phyloP scores from a whole-genome alignment of 208 protist genomes.

The Trichomonas tenax region DNA sequence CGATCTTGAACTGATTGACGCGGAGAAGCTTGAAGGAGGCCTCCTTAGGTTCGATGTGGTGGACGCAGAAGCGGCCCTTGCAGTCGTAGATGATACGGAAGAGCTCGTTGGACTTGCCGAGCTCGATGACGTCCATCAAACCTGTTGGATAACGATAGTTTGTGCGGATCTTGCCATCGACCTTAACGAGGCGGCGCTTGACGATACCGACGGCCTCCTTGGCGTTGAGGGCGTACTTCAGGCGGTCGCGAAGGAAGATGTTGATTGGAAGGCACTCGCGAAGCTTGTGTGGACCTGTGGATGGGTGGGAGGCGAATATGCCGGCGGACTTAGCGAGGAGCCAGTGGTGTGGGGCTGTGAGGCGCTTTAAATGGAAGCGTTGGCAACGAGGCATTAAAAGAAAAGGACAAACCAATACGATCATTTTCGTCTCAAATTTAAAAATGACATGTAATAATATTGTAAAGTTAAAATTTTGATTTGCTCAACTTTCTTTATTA shows the following conservation, averaged over 20 bases:
- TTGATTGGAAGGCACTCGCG: slow-evolving; percentile 73
- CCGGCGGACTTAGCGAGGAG: no score
- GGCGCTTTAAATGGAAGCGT: no score
- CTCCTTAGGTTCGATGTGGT: slow-evolving; percentile 79
- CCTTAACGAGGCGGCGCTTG: slow-evolving; percentile 75
- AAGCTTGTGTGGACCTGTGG: slow-evolving; percentile 96
- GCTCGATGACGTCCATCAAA: slow-evolving; percentile 93
- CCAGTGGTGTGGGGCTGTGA: no score
- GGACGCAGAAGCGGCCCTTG: slow-evolving; percentile 90
- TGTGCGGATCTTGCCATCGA: slow-evolving; percentile 81
- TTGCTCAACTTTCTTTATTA: no score
- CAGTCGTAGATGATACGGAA: slow-evolving; percentile 96
- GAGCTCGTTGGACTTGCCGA: slow-evolving; percentile 89
- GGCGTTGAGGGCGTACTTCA: slow-evolving; percentile 92
- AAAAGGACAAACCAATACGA: no score
- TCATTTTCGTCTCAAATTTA: no score
- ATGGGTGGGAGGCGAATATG: no score
- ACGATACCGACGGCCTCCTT: slow-evolving; percentile 84
- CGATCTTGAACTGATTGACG: slow-evolving; percentile 25
- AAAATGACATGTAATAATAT: no score
- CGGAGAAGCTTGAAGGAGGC: slow-evolving; percentile 39
- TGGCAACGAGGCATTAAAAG: no score
- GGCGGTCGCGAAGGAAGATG: no score
- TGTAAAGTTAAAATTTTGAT: no score
- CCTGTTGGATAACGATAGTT: slow-evolving; percentile 90